phyloP scores from a whole-genome alignment of 1,284 basidiomycete genomes.

The Malassezia pachydermatis region DNA sequence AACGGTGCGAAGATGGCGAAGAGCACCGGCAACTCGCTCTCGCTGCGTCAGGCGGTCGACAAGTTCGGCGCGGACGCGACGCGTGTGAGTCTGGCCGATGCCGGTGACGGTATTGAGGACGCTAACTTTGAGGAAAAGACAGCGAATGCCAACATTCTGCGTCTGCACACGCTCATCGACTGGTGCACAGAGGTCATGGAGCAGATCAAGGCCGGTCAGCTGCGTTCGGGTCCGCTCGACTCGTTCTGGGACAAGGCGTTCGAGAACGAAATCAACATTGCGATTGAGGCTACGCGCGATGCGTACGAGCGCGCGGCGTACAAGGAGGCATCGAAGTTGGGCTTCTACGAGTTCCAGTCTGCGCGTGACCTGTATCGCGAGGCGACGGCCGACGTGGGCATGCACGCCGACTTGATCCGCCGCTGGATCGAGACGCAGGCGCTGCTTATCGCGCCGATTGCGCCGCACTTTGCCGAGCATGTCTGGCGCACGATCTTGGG shows the following conservation, averaged over 20 bases:
- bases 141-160: conserved; percentile 91
- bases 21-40: conserved; percentile 61
- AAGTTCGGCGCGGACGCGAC: conserved; percentile 88
- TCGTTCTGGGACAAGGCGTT: conserved; percentile 65
- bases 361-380: conserved; percentile 93
- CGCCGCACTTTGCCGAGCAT: conserved; percentile 90
- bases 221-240: conserved; percentile 55
- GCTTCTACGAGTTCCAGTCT: conserved; percentile 90
- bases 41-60: conserved; percentile 40
- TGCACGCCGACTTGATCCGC: conserved; percentile 66
- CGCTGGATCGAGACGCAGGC: conserved; percentile 74
- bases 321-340: conserved; percentile 88
- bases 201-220: conserved; percentile 56
- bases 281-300: conserved; percentile 65
- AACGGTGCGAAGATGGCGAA: conserved; percentile 99
- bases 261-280: conserved; percentile 77
- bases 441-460: conserved; percentile 74
- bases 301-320: conserved; percentile 63
- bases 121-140: conserved; percentile 98
- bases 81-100: conserved; percentile 83
- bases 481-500: conserved; percentile 66
- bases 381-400: conserved; percentile 67
- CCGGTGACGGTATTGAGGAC: conserved; percentile 93
- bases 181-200: conserved; percentile 77
- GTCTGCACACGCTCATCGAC: conserved; percentile 76